Conservation (phyloP, 2,329 filamentous ascomycete genomes). For the Verruconis gallopava region DNA sequence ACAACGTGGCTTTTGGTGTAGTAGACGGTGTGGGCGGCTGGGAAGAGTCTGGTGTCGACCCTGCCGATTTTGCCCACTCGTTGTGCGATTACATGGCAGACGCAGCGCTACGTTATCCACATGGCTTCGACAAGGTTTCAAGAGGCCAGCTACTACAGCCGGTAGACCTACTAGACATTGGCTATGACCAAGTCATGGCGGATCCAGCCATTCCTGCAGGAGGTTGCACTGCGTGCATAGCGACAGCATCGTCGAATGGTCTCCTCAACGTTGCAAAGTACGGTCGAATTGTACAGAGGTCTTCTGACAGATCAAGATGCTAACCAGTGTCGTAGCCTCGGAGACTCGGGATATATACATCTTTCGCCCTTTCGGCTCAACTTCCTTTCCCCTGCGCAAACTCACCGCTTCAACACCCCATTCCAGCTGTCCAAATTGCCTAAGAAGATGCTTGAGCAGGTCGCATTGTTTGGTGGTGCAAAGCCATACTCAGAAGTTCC, state of each 20-base stretch:
- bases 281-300: conserved; percentile 11
- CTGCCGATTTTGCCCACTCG: conserved; percentile 87
- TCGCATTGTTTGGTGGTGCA: conserved; percentile 62
- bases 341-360: conserved; percentile 87
- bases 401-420: conserved; percentile 94
- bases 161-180: conserved; percentile 61
- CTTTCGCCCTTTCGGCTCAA: conserved; percentile 77
- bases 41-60: conserved; percentile 84
- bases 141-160: conserved; percentile 40
- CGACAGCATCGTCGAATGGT: conserved; percentile 59
- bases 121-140: conserved; percentile 15
- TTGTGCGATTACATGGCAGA: conserved; percentile 88
- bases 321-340: conserved; percentile 39
- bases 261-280: conserved; percentile 74
- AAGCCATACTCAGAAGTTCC: conserved; percentile 69
- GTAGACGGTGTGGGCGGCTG: conserved; percentile 94
- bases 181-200: conserved; percentile 68
- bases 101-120: conserved; percentile 48
- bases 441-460: conserved; percentile 61
- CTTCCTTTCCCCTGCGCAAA: conserved; percentile 72
- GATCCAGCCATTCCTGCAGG: conserved; percentile 66
- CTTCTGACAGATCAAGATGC: conserved; percentile 4
- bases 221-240: conserved; percentile 87
- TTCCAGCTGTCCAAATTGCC: conserved; percentile 89
- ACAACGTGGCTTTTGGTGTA: conserved; percentile 70